Base-by-base conservation (phyloP, 768 basidiomycete genomes). In the Tricholoma saponaceum region DNA sequence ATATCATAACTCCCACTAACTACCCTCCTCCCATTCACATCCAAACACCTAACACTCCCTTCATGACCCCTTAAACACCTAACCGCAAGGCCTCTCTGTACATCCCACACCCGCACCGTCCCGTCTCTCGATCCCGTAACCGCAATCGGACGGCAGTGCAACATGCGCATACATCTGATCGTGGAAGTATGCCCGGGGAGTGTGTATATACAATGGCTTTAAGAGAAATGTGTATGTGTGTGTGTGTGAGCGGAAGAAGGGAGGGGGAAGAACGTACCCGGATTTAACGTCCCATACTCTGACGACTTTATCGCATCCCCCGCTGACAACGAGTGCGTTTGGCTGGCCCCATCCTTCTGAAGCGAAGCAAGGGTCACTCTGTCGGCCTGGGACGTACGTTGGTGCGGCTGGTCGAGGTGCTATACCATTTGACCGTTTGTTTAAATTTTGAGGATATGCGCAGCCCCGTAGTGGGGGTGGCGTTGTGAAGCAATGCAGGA, bases 1-100 rank as follows among this genome's bases (percentile, higher is more conserved):
- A 81, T 78, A 70, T 99, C 96, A 70, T 99, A 98, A 68, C 94
- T 95, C 32, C 95, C 96, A 63, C 91, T 95, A 35, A 95, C 95
- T 12, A 89, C 87, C 62, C 75, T 79, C 60, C 85, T 86, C 23
- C 93, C 96, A 62, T 83, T 87, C 10, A 95, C 86, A 69, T 98
- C 96, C 28, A 98, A 73, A 67, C 92, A 93, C 47, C 96, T 75
- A 13, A 98, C 95, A 63, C 90, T 92, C 41, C 83, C 76, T 25
- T 76, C 72, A 68, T 99, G 96, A 0, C 96, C 96, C 18, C 75
- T 71, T 30, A 99, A 76, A 6, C 86, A 76, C 16, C 83, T 77
- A 32, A 91, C 67, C 57, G 83, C 72, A 47, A 80, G 76, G 0
- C 96, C 96, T 12, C 77, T 80, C 69, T 92, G 90, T 32, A 99